phyloP scores from a whole-genome alignment of 345 rosid genomes.

The Erucastrum elatum region DNA sequence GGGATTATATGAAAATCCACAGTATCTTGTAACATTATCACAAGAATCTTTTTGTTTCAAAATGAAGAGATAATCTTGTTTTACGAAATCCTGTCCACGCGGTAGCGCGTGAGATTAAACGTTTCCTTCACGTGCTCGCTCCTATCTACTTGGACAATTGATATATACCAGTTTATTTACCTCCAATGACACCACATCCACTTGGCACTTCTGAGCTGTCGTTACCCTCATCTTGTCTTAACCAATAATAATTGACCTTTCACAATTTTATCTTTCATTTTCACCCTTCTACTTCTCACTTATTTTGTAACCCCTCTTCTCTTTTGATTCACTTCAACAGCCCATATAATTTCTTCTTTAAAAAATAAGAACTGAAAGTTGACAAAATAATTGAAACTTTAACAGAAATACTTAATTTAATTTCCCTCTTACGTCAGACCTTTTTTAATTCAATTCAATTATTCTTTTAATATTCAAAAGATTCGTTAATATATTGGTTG shows the following conservation, averaged over 20 bases:
- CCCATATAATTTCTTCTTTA: neutral
- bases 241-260: slow-evolving; percentile 18
- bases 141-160: slow-evolving; percentile 6
- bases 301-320: neutral
- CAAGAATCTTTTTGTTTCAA: slow-evolving; percentile 27
- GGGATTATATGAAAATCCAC: slow-evolving; percentile 8
- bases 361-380: neutral
- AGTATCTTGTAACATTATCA: slow-evolving; percentile 13
- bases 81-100: slow-evolving; percentile 17
- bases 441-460: neutral
- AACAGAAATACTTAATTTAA: neutral
- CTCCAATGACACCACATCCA: slow-evolving; percentile 24
- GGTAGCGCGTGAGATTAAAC: slow-evolving; percentile 23
- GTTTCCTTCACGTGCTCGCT: neutral
- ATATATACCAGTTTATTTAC: neutral
- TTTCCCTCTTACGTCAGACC: neutral
- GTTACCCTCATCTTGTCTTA: slow-evolving; percentile 10
- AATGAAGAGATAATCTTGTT: slow-evolving; percentile 14
- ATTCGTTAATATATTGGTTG: neutral
- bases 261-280: neutral
- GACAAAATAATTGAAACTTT: neutral
- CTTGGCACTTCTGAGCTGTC: slow-evolving; percentile 25
- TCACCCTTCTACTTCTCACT: neutral
- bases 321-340: neutral
- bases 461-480: neutral